A percentile compares a stretch with the other conserved stretches of the same genome.
Evolutionary conservation across 176 grass and related monocot genomes (phyloP).

Genomic region (Musa schizocarpa): DNA sequence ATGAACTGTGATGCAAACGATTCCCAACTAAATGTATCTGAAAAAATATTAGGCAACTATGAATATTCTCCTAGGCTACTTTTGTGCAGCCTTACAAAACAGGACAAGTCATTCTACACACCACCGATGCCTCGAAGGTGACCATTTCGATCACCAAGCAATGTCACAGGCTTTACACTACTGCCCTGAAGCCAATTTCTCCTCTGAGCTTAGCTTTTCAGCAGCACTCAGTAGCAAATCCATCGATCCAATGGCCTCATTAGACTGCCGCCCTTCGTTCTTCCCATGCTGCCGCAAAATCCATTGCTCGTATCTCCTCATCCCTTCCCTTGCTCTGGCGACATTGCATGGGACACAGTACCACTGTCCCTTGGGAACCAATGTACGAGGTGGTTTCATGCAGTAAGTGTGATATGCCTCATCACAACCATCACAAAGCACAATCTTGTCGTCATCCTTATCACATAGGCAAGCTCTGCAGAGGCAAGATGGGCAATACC

Average conservation of each 20-base stretch:
- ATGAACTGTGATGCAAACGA: not conserved
- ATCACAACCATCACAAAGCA: conserved; percentile 77
- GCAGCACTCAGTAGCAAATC: conserved; percentile 56
- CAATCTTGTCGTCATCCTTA: conserved; percentile 64
- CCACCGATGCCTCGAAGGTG: not conserved
- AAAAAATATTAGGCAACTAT: not conserved
- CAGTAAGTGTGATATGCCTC: conserved; percentile 85
- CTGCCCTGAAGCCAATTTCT: conserved; percentile 1
- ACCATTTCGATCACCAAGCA: not conserved
- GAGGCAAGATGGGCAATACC: conserved; percentile 91
- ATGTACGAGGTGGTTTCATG: conserved; percentile 51
- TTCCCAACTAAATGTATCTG: not conserved
- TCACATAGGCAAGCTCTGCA: conserved; percentile 59
- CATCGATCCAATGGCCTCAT: conserved; percentile 24
- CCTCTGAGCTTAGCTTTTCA: conserved; percentile 14
- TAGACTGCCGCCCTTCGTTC: conserved; percentile 21
- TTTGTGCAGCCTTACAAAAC: not conserved
- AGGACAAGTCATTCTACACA: not conserved
- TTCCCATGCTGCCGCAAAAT: conserved; percentile 34
- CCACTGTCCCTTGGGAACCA: conserved; percentile 55
- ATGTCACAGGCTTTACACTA: not conserved
- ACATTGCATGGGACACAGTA: conserved; percentile 42
- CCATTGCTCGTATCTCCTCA: conserved; percentile 36
- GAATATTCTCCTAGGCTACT: not conserved
- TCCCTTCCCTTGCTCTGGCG: conserved; percentile 28